phyloP scores from a whole-genome alignment of 1,284 basidiomycete genomes.

The Cystobasidium sp. region DNA sequence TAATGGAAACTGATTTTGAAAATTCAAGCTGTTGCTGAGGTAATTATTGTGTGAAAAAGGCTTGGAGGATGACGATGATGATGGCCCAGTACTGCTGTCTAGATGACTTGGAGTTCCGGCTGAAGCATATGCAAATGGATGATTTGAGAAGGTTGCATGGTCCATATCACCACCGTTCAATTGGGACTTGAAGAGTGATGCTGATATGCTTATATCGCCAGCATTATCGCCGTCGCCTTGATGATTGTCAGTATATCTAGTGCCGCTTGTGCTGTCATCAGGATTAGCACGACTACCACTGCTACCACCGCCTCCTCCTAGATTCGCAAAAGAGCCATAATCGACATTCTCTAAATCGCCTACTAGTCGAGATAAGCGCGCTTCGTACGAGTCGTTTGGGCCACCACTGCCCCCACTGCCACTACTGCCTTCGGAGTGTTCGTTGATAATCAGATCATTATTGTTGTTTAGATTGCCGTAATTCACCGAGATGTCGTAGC shows the following conservation, averaged over 20 bases:
- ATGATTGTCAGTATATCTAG: not conserved
- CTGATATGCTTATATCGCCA: conserved; percentile 16
- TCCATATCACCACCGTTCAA: not conserved
- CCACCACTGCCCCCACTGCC: not conserved
- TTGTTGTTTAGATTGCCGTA: not conserved
- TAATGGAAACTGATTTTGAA: conserved; percentile 6
- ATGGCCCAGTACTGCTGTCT: conserved; percentile 1
- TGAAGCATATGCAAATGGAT: conserved; percentile 25
- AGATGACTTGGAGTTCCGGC: conserved; percentile 23
- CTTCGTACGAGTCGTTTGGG: conserved; percentile 42
- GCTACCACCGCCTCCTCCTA: not conserved
- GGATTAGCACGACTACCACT: not conserved
- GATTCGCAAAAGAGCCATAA: conserved; percentile 30
- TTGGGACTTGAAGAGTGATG: conserved; percentile 7
- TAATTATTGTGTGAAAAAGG: not conserved
- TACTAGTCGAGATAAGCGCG: conserved; percentile 36
- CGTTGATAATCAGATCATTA: too few relatives aligned
- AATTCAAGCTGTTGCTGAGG: conserved; percentile 16
- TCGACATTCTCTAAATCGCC: conserved; percentile 43
- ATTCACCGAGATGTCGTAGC: conserved; percentile 26
- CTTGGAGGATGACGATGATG: not conserved
- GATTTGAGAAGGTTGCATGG: not conserved
- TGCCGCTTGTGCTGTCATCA: not conserved
- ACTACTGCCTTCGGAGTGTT: not conserved
- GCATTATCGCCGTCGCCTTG: not conserved